These are phyloP conservation scores for Pseudocercospora ulei DNA, from an alignment of 2,329 filamentous ascomycete genomes.

Conservation along the genomic window DNA sequence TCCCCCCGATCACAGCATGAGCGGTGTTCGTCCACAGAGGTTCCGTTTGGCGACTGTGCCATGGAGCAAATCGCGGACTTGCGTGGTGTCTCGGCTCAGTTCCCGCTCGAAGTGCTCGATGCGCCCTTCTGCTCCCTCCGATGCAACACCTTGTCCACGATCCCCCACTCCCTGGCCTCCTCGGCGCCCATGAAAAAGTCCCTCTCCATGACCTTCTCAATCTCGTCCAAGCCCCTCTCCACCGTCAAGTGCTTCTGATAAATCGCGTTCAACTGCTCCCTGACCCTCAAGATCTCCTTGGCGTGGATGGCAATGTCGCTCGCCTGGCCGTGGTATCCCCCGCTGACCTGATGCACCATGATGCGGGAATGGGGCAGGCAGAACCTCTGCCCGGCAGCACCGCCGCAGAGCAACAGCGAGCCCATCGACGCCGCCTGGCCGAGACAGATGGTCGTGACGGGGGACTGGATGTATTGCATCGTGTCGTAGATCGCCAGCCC, in stretches of 20 bases:
- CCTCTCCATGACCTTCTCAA: conserved; percentile 92
- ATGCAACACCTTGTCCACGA: conserved; percentile 79
- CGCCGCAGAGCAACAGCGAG: conserved; percentile 74
- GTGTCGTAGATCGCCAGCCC: conserved; percentile 89
- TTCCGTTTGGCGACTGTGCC: neutral
- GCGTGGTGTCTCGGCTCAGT: neutral
- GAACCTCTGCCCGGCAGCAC: conserved; percentile 72
- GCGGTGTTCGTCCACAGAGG: neutral
- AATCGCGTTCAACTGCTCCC: conserved; percentile 79
- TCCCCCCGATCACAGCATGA: neutral
- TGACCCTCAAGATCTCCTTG: conserved; percentile 83
- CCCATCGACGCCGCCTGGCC: conserved; percentile 95
- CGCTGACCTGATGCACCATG: conserved; percentile 94
- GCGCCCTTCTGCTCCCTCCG: conserved; percentile 45
- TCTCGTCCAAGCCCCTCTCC: conserved; percentile 66
- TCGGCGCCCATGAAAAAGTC: conserved; percentile 87
- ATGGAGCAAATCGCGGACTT: neutral
- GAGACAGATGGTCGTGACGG: conserved; percentile 88
- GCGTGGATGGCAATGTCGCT: conserved; percentile 91
- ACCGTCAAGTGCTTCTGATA: conserved; percentile 78
- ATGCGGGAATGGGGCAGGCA: conserved; percentile 87
- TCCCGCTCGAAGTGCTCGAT: neutral
- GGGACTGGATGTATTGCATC: conserved; percentile 90
- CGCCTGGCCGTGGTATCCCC: conserved; percentile 58
- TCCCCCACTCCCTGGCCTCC: conserved; percentile 80